These are phyloP conservation scores for Fusarium coffeatum DNA, from an alignment of 2,329 filamentous ascomycete species.

Conservation along the genomic window DNA sequence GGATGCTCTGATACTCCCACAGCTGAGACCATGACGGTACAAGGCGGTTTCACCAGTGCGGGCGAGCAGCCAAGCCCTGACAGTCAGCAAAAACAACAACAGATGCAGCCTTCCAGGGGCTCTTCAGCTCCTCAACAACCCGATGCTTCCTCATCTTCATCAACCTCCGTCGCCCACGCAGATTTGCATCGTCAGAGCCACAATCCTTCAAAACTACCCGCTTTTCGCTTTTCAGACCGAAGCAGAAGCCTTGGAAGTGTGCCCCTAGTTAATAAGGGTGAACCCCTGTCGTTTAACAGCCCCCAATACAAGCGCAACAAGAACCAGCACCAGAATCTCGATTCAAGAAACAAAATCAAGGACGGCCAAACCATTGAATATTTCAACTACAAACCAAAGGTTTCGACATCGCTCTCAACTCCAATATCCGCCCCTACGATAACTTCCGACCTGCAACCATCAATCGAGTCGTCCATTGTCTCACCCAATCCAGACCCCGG, in stretches of 20 bases:
- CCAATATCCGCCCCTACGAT: conserved; percentile 31
- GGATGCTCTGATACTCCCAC: conserved; percentile 42
- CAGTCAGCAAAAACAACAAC: conserved; percentile 27
- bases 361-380: conserved; percentile 11
- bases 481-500: conserved; percentile 46
- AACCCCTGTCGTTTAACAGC: conserved; percentile 31
- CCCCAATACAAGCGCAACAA: conserved; percentile 28
- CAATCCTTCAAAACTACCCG: conserved; percentile 66
- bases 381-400: conserved; percentile 19
- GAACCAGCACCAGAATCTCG: conserved; percentile 32
- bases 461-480: conserved; percentile 42
- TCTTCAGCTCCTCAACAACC: conserved; percentile 30
- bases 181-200: conserved; percentile 65
- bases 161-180: conserved; percentile 34
- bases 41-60: conserved; percentile 47
- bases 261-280: conserved; percentile 39
- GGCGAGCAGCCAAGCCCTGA: conserved; percentile 41
- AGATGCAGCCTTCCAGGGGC: conserved; percentile 2
- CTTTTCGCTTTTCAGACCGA: conserved; percentile 65
- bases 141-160: conserved; percentile 28
- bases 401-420: conserved; percentile 20
- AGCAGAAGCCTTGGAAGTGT: conserved; percentile 43
- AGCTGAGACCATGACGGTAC: conserved; percentile 46
- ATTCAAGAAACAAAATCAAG: conserved; percentile 36
- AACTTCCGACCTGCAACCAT: conserved; percentile 38